phyloP scores from a whole-genome alignment of 805 yeast species.

The Metschnikowia similis region DNA sequence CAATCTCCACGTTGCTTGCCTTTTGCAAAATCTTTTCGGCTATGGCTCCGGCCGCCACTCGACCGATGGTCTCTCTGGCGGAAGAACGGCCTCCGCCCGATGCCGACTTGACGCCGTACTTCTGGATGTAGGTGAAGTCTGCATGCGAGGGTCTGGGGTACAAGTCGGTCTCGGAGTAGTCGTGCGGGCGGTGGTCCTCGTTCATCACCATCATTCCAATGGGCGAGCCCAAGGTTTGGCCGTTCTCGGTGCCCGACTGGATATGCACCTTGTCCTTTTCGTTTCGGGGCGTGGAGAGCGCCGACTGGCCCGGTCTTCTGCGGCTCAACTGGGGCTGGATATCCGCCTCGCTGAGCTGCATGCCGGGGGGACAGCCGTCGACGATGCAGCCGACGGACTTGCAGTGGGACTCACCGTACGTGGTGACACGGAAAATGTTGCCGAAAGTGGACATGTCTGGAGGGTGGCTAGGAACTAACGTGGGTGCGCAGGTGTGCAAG shows the following conservation, averaged over 20 bases:
- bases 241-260: slow-evolving; percentile 92
- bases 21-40: slow-evolving; percentile 86
- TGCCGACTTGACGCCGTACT: slow-evolving; percentile 90
- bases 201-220: slow-evolving; percentile 89
- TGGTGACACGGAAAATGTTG: slow-evolving; percentile 61
- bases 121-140: slow-evolving; percentile 85
- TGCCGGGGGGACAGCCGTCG: slow-evolving; percentile 96
- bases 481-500: too few relatives aligned
- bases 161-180: slow-evolving; percentile 89
- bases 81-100: slow-evolving; percentile 97
- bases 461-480: background rate
- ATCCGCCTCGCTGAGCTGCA: slow-evolving; percentile 78
- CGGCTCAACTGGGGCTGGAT: slow-evolving; percentile 94
- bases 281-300: slow-evolving; percentile 89
- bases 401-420: slow-evolving; percentile 98
- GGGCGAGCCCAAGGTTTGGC: slow-evolving; percentile 90
- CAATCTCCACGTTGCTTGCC: slow-evolving; percentile 83
- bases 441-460: slow-evolving; percentile 40
- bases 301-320: slow-evolving; percentile 97
- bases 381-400: slow-evolving; percentile 97
- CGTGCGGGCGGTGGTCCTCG: slow-evolving; percentile 96
- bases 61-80: slow-evolving; percentile 97
- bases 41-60: slow-evolving; percentile 98
- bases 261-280: slow-evolving; percentile 91
- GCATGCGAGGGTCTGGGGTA: slow-evolving; percentile 99